phyloP scores from a whole-genome alignment of 805 yeast genomes.

The Zygoascus tannicola region DNA sequence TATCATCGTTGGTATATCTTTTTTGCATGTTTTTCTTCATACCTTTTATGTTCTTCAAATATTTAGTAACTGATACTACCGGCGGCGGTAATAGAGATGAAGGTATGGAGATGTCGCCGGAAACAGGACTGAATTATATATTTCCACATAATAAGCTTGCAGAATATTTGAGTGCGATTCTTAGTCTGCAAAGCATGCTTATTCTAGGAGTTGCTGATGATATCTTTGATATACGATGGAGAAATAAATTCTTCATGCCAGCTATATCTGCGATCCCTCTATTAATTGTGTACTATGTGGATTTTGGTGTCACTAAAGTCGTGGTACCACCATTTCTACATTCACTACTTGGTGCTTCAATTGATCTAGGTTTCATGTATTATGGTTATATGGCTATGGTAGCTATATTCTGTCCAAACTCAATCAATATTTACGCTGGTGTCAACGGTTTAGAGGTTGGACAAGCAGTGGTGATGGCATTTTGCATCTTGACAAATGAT shows the following conservation, averaged over 20 bases:
- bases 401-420: conserved; percentile 90
- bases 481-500: conserved; percentile 69
- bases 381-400: conserved; percentile 85
- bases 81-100: conserved; percentile 51
- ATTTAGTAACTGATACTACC: conserved; percentile 47
- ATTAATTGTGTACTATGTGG: conserved; percentile 83
- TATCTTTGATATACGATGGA: conserved; percentile 91
- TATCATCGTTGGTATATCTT: conserved; percentile 71
- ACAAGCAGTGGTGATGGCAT: conserved; percentile 72
- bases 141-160: conserved; percentile 81
- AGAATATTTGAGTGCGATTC: conserved; percentile 74
- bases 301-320: conserved; percentile 84
- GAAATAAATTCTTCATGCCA: conserved; percentile 93
- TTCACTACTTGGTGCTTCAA: conserved; percentile 25
- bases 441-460: conserved; percentile 96
- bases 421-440: conserved; percentile 93
- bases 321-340: conserved; percentile 64
- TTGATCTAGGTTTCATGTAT: conserved; percentile 74
- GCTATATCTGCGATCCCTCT: conserved; percentile 91
- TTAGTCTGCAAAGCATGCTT: conserved; percentile 76
- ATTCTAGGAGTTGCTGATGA: conserved; percentile 89
- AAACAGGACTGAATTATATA: conserved; percentile 12
- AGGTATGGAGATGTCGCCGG: conserved; percentile 24
- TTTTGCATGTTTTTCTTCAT: conserved; percentile 75
- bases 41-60: conserved; percentile 78